Evolutionary conservation across 106 monocot genomes (phyloP), one percentile per base, ranked within the genome.

Genomic region (Platanthera guangdongensis): DNA sequence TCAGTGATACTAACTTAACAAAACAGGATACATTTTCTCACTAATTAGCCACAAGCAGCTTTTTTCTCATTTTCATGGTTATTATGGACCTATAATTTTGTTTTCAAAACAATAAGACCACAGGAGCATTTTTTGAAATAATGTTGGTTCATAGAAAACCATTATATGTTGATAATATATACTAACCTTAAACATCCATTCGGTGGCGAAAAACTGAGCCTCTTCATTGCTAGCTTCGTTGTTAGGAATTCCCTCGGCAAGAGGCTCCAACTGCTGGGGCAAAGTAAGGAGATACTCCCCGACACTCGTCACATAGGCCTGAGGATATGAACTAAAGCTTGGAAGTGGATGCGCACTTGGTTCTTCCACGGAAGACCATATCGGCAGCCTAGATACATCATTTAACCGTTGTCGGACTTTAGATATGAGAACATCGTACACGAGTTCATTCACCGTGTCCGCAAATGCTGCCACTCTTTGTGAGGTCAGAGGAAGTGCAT

Each of bases 121-220:
- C 21, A 64, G n/a, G 30, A 67, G 67, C 32, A 30, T 22, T 67
- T 5, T 51, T 16, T 14, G 5, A 79, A 55, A 49, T 10, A 72
- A 53, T 70, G 53, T 52, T 70, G 15, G 16, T 15, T 64, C 21
- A 28, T 51, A 19, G 11, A 73, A 70, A 19, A 55, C 45, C 16
- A 75, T 39, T 39, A 39, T 4, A 47, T 46, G n/a, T 28, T 51
- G 54, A 72, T 57, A 8, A 22, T 54, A 51, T 64, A 19, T 62
- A 8, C 76, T 84, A 86, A 97, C 93, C 93, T 97, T 97, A 63
- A 93, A 91, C 87, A 97, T 89, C 97, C 97, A 97, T 78, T 97
- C 97, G n/a, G 93, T 94, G 22, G 97, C 97, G 72, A 97, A 94
- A 71, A 97, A 81, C 54, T 97, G 97, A 5, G 91, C 91, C 39